Base-by-base conservation (phyloP, 31 red algal genomes). In the Porphyra umbilicalis region DNA sequence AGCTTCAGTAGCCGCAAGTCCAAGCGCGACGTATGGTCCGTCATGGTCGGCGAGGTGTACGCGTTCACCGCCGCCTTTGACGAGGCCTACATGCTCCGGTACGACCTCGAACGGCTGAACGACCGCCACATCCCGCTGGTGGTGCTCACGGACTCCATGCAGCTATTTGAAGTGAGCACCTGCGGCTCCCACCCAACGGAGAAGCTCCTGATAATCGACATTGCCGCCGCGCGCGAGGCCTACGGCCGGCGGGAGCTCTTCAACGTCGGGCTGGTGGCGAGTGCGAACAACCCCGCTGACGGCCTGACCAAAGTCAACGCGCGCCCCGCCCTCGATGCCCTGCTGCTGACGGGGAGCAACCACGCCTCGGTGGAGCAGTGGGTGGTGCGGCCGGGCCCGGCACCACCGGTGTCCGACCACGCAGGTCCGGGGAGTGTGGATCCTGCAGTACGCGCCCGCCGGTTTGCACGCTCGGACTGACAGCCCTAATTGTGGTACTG, bases 131-230 rank as follows among this genome's bases (percentile, higher is more conserved):
- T 85, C 4, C 83, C 83, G 1, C 37, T 85, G 9, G 38, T 67
- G 16, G 18, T 85, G 1, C 67, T 85, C 31, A 85, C 83, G 76
- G 83, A 85, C 83, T 79, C 76, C 75, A 85, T 79, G 35, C 71
- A 57, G 7, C 35, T 80, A 57, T 85, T 85, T 33, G 84, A 85
- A 14, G 84, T 85, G 0, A 79, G 79, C 0, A 79, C 34, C 7
- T 77, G 77, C 34, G 75, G 83, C 9, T 83, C 81, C 7, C 20
- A 74, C 6, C 75, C 81, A 9, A 35, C 82, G 5, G 82, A 84
- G 32, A 84, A 84, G 33, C 82, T 46, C 6, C 36, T 84, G 6
- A 77, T 84, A 33, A 75, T 84, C 75, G 82, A 84, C 74, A 84
- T 84, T 7, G 82, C 82, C 6, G 82, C 74, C 0, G 44, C 57